Evolutionary conservation across 2,329 filamentous ascomycete genomes (phyloP), one percentile per base, ranked within the genome.

Genomic region (Fusarium guadeloupense): DNA sequence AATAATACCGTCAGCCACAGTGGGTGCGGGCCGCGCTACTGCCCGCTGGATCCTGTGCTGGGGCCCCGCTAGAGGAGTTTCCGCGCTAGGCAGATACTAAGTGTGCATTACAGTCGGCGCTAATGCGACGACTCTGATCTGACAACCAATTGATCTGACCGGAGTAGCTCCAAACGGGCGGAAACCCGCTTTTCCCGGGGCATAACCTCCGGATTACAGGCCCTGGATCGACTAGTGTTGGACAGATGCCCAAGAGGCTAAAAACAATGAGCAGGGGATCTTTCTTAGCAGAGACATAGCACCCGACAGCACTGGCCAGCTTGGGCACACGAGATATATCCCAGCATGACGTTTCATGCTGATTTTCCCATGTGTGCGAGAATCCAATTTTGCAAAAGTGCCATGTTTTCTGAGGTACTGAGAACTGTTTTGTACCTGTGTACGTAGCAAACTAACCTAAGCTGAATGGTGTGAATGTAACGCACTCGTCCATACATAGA

Each of bases 351-450:
- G 51, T 58, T 54, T 44, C 26, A 39, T 62, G 35, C 47, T 40
- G 35, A 62, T 34, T 62, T 47, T 65, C 57, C 62, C 62, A 64
- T 64, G 47, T 62, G 42, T 33, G 12, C 20, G 19, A 64, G 25
- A 47, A 57, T 53, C 61, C 41, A 50, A 62, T 65, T 64, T 38
- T 62, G 40, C 33, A 44, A 65, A 64, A 64, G 62, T 65, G 47
- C 62, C 62, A 64, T 65, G 57, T 62, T 59, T 65, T 37, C n/a
- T n/a, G n/a, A n/a, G 33, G 35, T 45, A 23, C n/a, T n/a, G n/a
- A n/a, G n/a, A n/a, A n/a, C n/a, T n/a, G n/a, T n/a, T n/a, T n/a
- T n/a, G n/a, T n/a, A n/a, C n/a, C n/a, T n/a, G n/a, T n/a, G n/a
- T n/a, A n/a, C 17, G 23, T 30, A 56, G 39, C 28, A 38, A 12